Evolutionary conservation across 176 grass and related monocot genomes (phyloP).

Genomic region (Echinochloa phyllopogon): DNA sequence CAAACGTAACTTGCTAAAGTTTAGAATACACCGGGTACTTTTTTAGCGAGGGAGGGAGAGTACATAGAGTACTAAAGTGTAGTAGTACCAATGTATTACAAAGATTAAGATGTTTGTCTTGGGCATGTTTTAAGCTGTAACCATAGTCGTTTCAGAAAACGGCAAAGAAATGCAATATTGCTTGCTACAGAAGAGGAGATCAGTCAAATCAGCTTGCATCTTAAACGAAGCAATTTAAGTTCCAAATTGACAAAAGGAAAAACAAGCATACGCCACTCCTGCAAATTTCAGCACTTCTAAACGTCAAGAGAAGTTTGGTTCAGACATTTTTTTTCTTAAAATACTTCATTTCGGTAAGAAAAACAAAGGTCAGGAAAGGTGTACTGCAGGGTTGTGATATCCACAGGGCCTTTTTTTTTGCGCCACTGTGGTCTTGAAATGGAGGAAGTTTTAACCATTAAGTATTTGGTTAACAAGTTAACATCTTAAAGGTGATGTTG

Average conservation of each 20-base stretch:
- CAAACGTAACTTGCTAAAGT: not conserved
- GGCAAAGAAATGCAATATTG: not conserved
- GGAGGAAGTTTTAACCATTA: not conserved
- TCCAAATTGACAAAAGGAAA: not conserved
- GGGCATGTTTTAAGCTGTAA: not conserved
- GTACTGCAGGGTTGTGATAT: not conserved
- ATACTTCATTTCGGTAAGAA: not conserved
- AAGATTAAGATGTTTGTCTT: slow-evolving; percentile 1
- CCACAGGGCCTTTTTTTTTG: not conserved
- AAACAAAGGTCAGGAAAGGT: not conserved
- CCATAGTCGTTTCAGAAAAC: not conserved
- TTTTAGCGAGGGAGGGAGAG: not conserved
- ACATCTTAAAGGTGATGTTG: not conserved
- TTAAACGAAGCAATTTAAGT: not conserved
- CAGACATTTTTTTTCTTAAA: not conserved
- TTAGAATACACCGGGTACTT: not conserved
- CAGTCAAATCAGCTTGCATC: not conserved
- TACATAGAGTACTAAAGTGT: not conserved
- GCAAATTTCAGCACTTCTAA: not conserved
- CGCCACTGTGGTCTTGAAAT: not conserved
- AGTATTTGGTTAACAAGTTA: slow-evolving; percentile 4
- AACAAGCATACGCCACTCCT: not conserved
- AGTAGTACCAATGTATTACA: not conserved
- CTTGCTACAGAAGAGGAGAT: not conserved
- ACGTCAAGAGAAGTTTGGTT: not conserved